These are phyloP conservation scores for Pachyrhizus erosus DNA, from an alignment of 306 rosid species.

Conservation along the genomic window DNA sequence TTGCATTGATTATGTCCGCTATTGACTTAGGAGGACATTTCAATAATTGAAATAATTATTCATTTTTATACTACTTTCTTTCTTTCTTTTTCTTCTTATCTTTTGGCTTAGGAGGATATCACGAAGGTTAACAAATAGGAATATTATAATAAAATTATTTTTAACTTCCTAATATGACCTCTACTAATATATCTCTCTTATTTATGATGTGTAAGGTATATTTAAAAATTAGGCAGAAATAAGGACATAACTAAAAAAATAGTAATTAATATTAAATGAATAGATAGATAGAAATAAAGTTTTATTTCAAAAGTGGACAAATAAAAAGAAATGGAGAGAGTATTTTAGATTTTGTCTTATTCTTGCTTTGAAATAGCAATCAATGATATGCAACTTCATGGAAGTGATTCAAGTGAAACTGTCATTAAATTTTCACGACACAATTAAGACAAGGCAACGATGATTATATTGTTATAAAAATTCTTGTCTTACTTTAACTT, in stretches of 20 bases:
- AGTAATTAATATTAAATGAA: background rate
- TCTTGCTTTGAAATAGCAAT: conserved; percentile 16
- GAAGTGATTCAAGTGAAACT: background rate
- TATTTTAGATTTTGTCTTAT: background rate
- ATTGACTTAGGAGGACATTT: background rate
- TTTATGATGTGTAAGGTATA: background rate
- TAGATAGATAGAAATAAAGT: background rate
- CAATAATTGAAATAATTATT: background rate
- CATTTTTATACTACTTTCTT: background rate
- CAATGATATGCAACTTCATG: conserved; percentile 4
- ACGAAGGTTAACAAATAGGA: background rate
- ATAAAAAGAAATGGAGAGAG: background rate
- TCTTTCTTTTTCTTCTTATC: background rate
- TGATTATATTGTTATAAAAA: background rate
- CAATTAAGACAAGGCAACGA: background rate
- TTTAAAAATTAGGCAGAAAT: background rate
- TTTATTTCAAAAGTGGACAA: background rate
- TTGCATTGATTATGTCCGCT: background rate
- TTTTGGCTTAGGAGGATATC: background rate
- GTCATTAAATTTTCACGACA: background rate
- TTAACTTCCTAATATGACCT: background rate
- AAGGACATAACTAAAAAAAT: background rate
- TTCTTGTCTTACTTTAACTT: conserved; percentile 35
- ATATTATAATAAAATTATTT: background rate
- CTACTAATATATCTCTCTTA: background rate